A percentile compares a stretch with the other conserved stretches of the same genome.
These are phyloP conservation scores for Mycena kentingensis DNA, from an alignment of 768 basidiomycete species.

Conservation along the genomic window DNA sequence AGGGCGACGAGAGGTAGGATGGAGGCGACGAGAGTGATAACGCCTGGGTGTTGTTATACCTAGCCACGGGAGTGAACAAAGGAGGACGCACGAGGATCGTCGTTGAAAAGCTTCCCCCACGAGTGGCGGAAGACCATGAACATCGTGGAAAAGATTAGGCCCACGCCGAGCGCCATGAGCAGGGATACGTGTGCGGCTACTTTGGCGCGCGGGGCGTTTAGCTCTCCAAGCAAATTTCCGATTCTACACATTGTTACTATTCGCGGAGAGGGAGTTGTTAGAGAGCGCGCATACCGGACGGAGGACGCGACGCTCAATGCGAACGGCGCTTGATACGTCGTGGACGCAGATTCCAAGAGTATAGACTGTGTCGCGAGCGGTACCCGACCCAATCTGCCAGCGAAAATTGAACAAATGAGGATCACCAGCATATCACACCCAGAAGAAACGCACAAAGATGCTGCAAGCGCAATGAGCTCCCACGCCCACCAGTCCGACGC, in stretches of 20 bases:
- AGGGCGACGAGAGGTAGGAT: constrained; percentile 77
- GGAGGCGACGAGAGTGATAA: constrained; percentile 60
- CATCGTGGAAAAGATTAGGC: constrained; percentile 59
- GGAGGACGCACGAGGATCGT: constrained; percentile 50
- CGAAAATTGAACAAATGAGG: neutral
- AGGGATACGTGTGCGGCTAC: constrained; percentile 68
- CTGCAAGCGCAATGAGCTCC: constrained; percentile 75
- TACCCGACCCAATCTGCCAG: constrained; percentile 71
- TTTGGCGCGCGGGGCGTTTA: constrained; percentile 70
- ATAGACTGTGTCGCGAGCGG: constrained; percentile 89
- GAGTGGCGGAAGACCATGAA: constrained; percentile 62
- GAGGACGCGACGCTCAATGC: constrained; percentile 81
- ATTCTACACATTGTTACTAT: constrained; percentile 48
- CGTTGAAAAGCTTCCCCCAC: constrained; percentile 78
- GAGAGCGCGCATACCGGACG: constrained; percentile 57
- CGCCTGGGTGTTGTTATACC: too few relatives aligned
- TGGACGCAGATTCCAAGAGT: constrained; percentile 72
- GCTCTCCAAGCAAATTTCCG: constrained; percentile 86
- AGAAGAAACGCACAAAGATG: constrained; percentile 41
- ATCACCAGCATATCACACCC: neutral
- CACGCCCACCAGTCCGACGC: constrained; percentile 98
- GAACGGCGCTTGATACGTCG: constrained; percentile 82
- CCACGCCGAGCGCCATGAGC: constrained; percentile 64
- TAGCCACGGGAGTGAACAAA: neutral
- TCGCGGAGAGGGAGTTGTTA: neutral